Conservation (phyloP, 352 stramenopile genomes). For the Phytophthora aleatoria region DNA sequence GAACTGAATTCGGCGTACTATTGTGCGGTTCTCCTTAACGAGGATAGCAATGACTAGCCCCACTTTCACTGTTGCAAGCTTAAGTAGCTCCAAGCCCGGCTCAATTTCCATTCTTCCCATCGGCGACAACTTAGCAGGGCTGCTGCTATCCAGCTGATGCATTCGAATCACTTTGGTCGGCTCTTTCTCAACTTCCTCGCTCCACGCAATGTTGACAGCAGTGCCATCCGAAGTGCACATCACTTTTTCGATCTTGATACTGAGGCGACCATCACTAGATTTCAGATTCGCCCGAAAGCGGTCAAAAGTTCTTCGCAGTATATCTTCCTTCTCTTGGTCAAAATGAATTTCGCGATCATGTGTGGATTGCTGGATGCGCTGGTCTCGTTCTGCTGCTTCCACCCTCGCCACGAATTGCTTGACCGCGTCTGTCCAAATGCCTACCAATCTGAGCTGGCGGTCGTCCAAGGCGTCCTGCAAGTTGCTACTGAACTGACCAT, state of each 20-base stretch:
- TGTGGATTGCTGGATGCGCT: conserved; percentile 6
- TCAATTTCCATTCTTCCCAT: conserved; percentile 28
- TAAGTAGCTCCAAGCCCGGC: conserved; percentile 7
- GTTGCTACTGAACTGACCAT: neutral
- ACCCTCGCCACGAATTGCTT: neutral
- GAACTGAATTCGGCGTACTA: conserved; percentile 20
- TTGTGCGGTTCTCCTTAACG: conserved; percentile 16
- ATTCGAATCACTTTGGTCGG: conserved; percentile 23
- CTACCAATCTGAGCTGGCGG: neutral
- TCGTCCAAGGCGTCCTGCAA: conserved; percentile 11
- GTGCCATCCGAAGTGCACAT: neutral
- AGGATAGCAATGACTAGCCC: conserved; percentile 14
- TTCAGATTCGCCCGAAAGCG: conserved; percentile 4
- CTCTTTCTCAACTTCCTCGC: conserved; percentile 24
- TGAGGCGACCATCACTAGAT: neutral
- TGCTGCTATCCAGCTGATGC: conserved; percentile 2
- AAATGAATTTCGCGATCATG: neutral
- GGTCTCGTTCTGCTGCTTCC: neutral
- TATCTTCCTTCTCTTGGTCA: neutral
- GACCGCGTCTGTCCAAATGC: conserved; percentile 10
- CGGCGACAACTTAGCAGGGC: neutral
- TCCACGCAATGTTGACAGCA: conserved; percentile 12
- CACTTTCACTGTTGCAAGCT: conserved; percentile 22
- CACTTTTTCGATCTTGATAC: conserved; percentile 10
- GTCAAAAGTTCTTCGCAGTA: conserved; percentile 6